A percentile compares a stretch with the other conserved stretches of the same genome.
phyloP scores from a whole-genome alignment of 306 rosid genomes.

The Luffa acutangula region DNA sequence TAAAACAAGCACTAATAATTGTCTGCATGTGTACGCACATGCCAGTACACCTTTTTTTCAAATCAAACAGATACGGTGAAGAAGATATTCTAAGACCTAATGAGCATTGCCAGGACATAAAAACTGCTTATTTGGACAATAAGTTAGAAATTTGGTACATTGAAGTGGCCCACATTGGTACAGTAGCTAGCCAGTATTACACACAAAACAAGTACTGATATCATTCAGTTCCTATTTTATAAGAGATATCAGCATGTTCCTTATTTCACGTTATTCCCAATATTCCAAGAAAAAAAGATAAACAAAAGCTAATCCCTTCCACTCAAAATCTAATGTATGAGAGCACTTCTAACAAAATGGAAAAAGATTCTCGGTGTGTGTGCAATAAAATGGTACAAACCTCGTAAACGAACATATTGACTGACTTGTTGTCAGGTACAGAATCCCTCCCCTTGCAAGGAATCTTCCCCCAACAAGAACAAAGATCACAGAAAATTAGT shows the following conservation, averaged over 20 bases:
- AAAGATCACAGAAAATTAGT: conserved; percentile 10
- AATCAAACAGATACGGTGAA: neutral
- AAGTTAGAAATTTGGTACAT: neutral
- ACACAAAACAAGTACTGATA: neutral
- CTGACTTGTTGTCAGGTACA: conserved; percentile 82
- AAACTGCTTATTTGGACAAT: neutral
- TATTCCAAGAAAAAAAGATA: neutral
- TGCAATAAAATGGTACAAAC: conserved; percentile 36
- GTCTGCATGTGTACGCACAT: neutral
- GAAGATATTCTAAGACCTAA: neutral
- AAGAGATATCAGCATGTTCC: neutral
- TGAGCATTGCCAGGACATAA: neutral
- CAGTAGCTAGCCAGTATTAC: neutral
- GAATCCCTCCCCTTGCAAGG: conserved; percentile 91
- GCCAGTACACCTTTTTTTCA: neutral
- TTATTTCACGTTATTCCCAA: neutral
- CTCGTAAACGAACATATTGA: conserved; percentile 86
- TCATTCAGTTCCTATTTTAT: neutral
- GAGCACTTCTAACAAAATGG: conserved; percentile 6
- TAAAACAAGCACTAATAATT: neutral
- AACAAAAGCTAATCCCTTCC: neutral
- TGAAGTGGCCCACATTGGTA: neutral
- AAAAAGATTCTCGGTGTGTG: neutral
- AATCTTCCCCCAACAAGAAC: conserved; percentile 52
- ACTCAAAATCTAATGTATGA: neutral